Evolutionary conservation across 2,329 filamentous ascomycete genomes (phyloP).

Genomic region (Hysterium pulicare): DNA sequence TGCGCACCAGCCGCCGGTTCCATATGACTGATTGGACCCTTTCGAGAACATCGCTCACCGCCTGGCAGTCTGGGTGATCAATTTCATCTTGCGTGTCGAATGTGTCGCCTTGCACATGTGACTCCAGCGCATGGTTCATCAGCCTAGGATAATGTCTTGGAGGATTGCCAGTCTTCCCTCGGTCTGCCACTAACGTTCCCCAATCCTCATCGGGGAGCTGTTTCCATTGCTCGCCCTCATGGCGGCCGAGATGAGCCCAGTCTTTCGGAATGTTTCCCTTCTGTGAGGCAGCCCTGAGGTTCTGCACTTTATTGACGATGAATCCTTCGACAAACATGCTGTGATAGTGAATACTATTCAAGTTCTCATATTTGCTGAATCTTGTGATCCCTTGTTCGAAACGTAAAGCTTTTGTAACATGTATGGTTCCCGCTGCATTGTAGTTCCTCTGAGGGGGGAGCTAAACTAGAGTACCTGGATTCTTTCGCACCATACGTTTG

Average conservation of each 20-base stretch:
- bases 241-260: constrained; percentile 8
- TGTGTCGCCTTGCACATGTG: constrained; percentile 2
- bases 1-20: constrained; percentile 13
- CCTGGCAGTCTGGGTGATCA: constrained; percentile 3
- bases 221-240: background rate
- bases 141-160: constrained; percentile 17
- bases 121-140: constrained; percentile 9
- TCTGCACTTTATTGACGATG: constrained; percentile 14
- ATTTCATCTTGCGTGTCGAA: constrained; percentile 9
- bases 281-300: constrained; percentile 6
- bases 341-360: constrained; percentile 6
- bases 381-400: constrained; percentile 1
- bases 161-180: constrained; percentile 13
- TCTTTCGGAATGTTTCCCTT: constrained; percentile 10
- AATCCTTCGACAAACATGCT: constrained; percentile 34
- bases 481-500: constrained; percentile 10
- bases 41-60: constrained; percentile 9
- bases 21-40: constrained; percentile 12
- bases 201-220: constrained; percentile 14
- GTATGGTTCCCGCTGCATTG: constrained; percentile 6
- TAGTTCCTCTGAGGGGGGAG: constrained; percentile 12
- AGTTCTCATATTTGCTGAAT: background rate
- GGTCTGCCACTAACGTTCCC: constrained; percentile 17
- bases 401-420: constrained; percentile 1
- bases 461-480: constrained; percentile 21